Percentiles rank a stretch among this genome's conserved stretches.
phyloP scores from a whole-genome alignment of 208 protist genomes.

The Wallacemonas sp. region DNA sequence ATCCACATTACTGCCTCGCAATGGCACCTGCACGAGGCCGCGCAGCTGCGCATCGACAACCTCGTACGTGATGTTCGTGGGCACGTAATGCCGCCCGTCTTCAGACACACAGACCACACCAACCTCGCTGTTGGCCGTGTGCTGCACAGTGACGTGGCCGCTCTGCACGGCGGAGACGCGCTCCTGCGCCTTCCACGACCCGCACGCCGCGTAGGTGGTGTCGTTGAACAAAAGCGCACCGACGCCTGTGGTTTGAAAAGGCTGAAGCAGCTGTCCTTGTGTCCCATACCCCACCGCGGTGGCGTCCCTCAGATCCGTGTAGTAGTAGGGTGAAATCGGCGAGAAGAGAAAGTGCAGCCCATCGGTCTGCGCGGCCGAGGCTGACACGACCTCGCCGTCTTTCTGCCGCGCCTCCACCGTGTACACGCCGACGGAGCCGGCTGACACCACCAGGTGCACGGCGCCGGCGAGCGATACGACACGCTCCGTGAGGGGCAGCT shows the following conservation, averaged over 20 bases:
- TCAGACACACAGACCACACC: conserved; percentile 71
- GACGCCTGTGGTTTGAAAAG: not conserved
- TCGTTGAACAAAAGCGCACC: conserved; percentile 10
- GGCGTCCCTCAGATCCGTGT: conserved; percentile 15
- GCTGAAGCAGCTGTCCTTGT: conserved; percentile 2
- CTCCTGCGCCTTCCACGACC: conserved; percentile 65
- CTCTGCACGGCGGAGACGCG: conserved; percentile 39
- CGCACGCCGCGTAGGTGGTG: conserved; percentile 39
- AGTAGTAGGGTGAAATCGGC: conserved; percentile 41
- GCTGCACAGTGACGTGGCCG: conserved; percentile 38
- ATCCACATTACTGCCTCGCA: conserved; percentile 13
- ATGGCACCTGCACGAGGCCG: conserved; percentile 42
- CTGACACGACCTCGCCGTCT: conserved; percentile 15
- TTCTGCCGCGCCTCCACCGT: conserved; percentile 28
- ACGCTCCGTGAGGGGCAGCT: conserved; percentile 32
- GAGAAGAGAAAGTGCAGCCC: conserved; percentile 68
- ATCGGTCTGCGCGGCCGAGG: conserved; percentile 14
- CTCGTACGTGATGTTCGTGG: conserved; percentile 70
- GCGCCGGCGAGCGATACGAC: conserved; percentile 47
- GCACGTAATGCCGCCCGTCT: conserved; percentile 59
- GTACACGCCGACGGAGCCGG: conserved; percentile 63
- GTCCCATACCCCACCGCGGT: not conserved
- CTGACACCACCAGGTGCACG: conserved; percentile 62
- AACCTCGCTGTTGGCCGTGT: conserved; percentile 33
- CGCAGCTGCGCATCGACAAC: conserved; percentile 50